Evolutionary conservation across 31 red algal genomes (phyloP).

Genomic region (Odonthalia washingtoniensis): DNA sequence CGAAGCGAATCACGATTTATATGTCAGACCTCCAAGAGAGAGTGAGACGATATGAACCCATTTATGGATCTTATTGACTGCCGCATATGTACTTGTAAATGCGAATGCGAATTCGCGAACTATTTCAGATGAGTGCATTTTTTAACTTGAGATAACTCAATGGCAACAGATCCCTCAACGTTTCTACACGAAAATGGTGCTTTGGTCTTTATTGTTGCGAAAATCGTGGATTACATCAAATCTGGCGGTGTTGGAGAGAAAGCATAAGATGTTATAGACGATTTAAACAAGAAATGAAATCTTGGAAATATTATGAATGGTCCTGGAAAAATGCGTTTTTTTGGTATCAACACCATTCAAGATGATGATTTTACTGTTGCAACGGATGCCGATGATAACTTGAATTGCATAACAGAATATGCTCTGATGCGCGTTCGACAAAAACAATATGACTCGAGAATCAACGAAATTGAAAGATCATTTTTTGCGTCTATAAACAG

Average conservation of each 20-base stretch:
- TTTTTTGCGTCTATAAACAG: conserved; percentile 22
- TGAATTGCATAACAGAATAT: conserved; percentile 8
- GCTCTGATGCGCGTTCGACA: not conserved
- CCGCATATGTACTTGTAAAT: conserved; percentile 19
- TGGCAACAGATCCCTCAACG: conserved; percentile 10
- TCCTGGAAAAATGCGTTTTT: not conserved
- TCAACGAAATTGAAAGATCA: conserved; percentile 32
- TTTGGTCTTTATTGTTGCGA: conserved; percentile 9
- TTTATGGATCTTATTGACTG: not conserved
- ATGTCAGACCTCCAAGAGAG: conserved; percentile 36
- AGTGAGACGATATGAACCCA: not conserved
- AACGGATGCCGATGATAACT: conserved; percentile 20
- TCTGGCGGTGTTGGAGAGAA: not conserved
- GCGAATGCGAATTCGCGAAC: conserved; percentile 44
- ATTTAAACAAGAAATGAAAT: conserved; percentile 21
- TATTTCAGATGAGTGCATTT: conserved; percentile 14
- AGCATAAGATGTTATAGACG: not conserved
- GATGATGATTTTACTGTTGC: not conserved
- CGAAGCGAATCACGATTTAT: conserved; percentile 36
- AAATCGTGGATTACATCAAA: conserved; percentile 35
- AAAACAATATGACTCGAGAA: not conserved
- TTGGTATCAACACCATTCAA: conserved; percentile 8
- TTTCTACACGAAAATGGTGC: not conserved
- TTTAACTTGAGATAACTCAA: conserved; percentile 25
- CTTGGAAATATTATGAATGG: conserved; percentile 23